These are phyloP conservation scores for Globisporangium viniferum DNA, from an alignment of 352 stramenopile genomes.

Conservation along the genomic window DNA sequence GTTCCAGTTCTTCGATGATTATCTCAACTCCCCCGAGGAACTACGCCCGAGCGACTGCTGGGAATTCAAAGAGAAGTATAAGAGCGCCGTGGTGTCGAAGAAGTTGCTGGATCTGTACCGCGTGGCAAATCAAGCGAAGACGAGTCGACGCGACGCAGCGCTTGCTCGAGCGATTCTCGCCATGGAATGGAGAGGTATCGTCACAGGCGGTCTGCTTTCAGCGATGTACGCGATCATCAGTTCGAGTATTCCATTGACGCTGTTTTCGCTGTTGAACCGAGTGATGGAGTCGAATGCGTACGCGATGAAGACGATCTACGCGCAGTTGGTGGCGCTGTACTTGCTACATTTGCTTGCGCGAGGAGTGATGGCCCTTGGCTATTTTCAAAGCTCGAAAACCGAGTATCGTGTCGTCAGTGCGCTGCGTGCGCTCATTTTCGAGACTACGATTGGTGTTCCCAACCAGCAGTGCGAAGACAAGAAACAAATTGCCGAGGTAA, in stretches of 20 bases:
- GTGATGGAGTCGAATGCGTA: slow-evolving; percentile 30
- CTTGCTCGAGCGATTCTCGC: slow-evolving; percentile 32
- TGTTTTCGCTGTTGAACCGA: slow-evolving; percentile 37
- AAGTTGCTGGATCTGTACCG: slow-evolving; percentile 25
- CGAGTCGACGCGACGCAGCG: background rate
- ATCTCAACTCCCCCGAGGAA: slow-evolving; percentile 19
- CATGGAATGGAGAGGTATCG: slow-evolving; percentile 28
- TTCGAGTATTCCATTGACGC: slow-evolving; percentile 32
- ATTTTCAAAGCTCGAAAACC: slow-evolving; percentile 33
- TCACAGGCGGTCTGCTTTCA: slow-evolving; percentile 35
- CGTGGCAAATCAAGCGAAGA: background rate
- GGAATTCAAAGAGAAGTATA: slow-evolving; percentile 37
- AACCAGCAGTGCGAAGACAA: slow-evolving; percentile 23
- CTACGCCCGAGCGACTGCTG: slow-evolving; percentile 45
- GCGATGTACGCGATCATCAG: slow-evolving; percentile 38
- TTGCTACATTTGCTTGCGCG: slow-evolving; percentile 26
- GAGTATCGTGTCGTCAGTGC: slow-evolving; percentile 34
- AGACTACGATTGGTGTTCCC: slow-evolving; percentile 33
- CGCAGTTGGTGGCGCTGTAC: slow-evolving; percentile 25
- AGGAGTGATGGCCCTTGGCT: slow-evolving; percentile 24
- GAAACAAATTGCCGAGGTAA: slow-evolving; percentile 35
- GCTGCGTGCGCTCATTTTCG: slow-evolving; percentile 32
- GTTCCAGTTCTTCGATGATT: slow-evolving; percentile 39
- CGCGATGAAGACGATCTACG: slow-evolving; percentile 21
- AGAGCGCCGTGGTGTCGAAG: slow-evolving; percentile 32